Percentiles rank a stretch among this genome's conserved stretches.
phyloP scores from a whole-genome alignment of 768 basidiomycete species.

The Lactarius sanguifluus region DNA sequence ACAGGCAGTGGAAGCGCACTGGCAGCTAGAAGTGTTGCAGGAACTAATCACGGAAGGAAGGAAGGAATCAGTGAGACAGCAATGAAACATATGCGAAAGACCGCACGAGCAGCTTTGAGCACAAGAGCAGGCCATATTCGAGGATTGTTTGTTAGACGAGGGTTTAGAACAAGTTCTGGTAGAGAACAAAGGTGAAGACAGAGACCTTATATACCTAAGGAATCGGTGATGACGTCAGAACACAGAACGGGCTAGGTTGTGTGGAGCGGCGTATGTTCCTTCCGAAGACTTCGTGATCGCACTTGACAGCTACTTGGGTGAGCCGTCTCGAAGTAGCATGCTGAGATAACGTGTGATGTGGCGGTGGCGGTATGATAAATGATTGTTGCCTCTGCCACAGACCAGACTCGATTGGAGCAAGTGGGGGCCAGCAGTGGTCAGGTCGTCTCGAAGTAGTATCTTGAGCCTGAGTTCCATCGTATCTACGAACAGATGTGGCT shows the following conservation, averaged over 20 bases:
- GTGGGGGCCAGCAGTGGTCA: no score
- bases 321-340: background rate
- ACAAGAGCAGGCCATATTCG: slow-evolving; percentile 22
- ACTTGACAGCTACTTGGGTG: background rate
- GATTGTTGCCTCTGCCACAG: no score
- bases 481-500: background rate
- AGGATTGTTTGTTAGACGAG: background rate
- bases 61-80: background rate
- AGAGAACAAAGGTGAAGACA: no score
- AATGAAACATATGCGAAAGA: background rate
- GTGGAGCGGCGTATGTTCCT: background rate
- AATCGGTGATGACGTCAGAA: slow-evolving; percentile 4
- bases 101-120: slow-evolving; percentile 15
- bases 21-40: slow-evolving; percentile 16
- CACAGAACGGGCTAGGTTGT: background rate
- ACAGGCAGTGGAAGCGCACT: slow-evolving; percentile 16
- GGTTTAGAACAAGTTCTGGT: slow-evolving; percentile 1
- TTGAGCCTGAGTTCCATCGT: background rate
- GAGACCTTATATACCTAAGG: slow-evolving; percentile 7
- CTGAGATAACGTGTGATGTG: background rate
- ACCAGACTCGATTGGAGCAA: no score
- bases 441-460: background rate
- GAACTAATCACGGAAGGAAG: slow-evolving; percentile 3
- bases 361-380: background rate
- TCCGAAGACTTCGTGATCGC: background rate